phyloP scores from a whole-genome alignment of 2,329 filamentous ascomycete species.

The Trichoderma endophyticum region DNA sequence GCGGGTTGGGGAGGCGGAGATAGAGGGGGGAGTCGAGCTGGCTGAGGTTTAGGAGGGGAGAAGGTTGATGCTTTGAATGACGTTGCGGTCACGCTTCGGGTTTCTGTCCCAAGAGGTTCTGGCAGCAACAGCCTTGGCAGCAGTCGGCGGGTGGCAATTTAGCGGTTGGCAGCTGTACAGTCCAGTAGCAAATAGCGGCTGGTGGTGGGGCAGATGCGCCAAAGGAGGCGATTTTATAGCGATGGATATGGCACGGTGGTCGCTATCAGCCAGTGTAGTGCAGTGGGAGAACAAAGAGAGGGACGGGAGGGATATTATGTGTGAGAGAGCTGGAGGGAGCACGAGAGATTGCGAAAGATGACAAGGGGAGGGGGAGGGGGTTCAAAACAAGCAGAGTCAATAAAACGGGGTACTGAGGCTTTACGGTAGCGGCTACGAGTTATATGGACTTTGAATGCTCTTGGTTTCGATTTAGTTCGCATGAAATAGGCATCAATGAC shows the following conservation, averaged over 20 bases:
- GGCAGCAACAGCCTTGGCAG: conserved; percentile 8
- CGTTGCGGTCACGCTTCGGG: conserved; percentile 29
- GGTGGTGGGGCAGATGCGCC: conserved; percentile 5
- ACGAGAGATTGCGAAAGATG: conserved; percentile 1
- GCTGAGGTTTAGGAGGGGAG: conserved; percentile 20
- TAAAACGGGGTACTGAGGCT: not conserved
- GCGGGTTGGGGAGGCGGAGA: not conserved
- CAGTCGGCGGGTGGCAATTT: conserved; percentile 19
- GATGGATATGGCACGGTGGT: not conserved
- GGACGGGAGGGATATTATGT: not conserved
- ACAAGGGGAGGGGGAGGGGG: conserved; percentile 1
- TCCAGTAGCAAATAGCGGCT: not conserved
- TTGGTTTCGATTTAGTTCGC: not conserved
- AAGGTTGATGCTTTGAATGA: conserved; percentile 24
- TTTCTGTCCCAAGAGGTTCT: conserved; percentile 14
- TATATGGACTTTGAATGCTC: not conserved
- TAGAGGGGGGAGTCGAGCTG: not conserved
- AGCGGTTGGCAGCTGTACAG: not conserved
- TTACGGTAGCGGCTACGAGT: not conserved
- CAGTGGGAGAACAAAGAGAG: not conserved
- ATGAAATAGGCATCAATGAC: not conserved
- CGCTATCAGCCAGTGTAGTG: not conserved
- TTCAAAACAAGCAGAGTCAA: not conserved
- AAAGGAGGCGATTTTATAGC: not conserved
- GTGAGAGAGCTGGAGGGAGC: not conserved